Evolutionary conservation across 331 rosid genomes (phyloP), one percentile per base, ranked within the genome.

Genomic region (Rosa hybrid): DNA sequence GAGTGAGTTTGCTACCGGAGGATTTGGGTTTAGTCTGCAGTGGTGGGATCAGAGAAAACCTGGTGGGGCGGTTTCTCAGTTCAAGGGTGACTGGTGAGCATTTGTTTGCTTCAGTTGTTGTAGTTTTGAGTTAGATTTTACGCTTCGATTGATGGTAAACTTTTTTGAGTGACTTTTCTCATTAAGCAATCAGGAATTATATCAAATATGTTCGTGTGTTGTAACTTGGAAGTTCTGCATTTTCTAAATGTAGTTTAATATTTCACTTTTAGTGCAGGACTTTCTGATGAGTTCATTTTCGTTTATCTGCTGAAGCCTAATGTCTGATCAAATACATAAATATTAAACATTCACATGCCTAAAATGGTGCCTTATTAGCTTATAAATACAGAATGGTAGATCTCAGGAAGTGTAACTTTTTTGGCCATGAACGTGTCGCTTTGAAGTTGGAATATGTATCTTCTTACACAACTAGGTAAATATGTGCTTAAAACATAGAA

Each of bases 41-140:
- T 95, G 98, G 98, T 95, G 99, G 99, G 99, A 95, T 80, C 93
- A 88, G 83, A 85, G 98, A 67, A 92, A 88, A 69, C 94, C 91
- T 2, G 96, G 96, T 16, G 96, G 93, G 30, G 87, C 97, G 16
- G 98, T 88, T 80, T 95, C 96, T 51, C 97, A 90, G 83, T 90
- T 95, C 79, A 95, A 93, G 93, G 94, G 89, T 4, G 72, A 87
- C 75, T 87, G 98, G 99, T 95, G 83, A 87, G 94, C 51, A 39
- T 30, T 64, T 30, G n/a, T 42, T 41, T 23, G 39, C 38, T 53
- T 14, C 7, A 12, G 7, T 60, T 8, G 9, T 1, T 30, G 6
- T 23, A 3, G 0, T 21, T n/a, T 48, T 17, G 30, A 14, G 0
- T 70, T 27, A 5, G 7, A 21, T 21, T 53, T 25, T 42, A 7